phyloP scores from a whole-genome alignment of 1,284 basidiomycete genomes.

The Microbotryum silenes-acaulis region DNA sequence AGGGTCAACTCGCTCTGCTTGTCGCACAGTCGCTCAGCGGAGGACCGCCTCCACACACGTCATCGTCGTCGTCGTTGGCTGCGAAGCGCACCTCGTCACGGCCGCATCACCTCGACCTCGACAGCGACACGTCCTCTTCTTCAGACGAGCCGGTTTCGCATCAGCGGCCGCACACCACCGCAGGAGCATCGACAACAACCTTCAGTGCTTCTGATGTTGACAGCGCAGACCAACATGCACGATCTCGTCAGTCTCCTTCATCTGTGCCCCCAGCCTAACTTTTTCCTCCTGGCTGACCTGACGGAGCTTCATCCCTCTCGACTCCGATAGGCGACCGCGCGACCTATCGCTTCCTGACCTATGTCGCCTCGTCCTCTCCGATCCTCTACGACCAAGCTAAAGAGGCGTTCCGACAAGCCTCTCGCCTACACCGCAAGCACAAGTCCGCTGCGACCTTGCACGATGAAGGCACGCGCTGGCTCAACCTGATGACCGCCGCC shows the following conservation, averaged over 20 bases:
- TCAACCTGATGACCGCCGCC: too few relatives aligned
- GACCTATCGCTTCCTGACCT: slow-evolving; percentile 2
- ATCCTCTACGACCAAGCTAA: slow-evolving; percentile 12
- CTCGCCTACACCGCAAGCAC: slow-evolving; percentile 8
- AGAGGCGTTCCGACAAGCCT: slow-evolving; percentile 20
- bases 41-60: neutral
- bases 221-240: too few relatives aligned
- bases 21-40: slow-evolving; percentile 13
- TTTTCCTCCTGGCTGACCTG: neutral
- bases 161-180: too few relatives aligned
- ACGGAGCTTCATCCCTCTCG: too few relatives aligned
- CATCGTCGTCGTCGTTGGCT: neutral
- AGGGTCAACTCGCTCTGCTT: slow-evolving; percentile 24
- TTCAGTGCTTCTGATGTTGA: too few relatives aligned
- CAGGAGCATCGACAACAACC: too few relatives aligned
- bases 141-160: neutral
- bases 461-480: too few relatives aligned
- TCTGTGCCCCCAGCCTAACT: neutral
- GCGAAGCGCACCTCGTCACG: neutral
- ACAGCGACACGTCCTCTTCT: neutral
- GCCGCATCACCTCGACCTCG: neutral
- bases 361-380: neutral
- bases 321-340: neutral
- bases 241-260: too few relatives aligned
- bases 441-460: too few relatives aligned